These are phyloP conservation scores for Annulohypoxylon nitens DNA, from an alignment of 495 filamentous ascomycete species.

Conservation along the genomic window DNA sequence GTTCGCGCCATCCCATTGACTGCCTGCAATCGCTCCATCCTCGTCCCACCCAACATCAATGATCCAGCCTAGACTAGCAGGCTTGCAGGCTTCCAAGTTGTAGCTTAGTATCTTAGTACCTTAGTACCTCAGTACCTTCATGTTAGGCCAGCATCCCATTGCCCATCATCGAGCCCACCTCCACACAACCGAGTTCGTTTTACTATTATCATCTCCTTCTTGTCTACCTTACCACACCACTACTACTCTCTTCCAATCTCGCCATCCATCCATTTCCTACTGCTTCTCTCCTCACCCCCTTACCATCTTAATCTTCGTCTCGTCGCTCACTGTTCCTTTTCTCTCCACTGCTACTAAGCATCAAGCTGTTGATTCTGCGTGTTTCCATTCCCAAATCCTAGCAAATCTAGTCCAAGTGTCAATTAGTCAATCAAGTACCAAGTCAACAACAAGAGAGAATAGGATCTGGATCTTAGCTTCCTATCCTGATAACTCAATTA, in stretches of 20 bases:
- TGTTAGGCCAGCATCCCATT: background rate
- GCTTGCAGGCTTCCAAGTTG: too few species aligned
- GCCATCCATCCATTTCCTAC: conserved; percentile 50
- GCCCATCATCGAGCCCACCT: conserved; percentile 44
- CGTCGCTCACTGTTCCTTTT: conserved; percentile 52
- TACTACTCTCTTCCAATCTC: conserved; percentile 14
- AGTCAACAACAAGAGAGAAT: conserved; percentile 34
- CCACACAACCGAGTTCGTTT: conserved; percentile 43
- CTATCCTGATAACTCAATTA: conserved; percentile 49
- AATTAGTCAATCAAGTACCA: conserved; percentile 9
- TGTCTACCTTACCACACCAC: conserved; percentile 3
- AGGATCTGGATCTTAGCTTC: conserved; percentile 48
- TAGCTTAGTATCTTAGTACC: background rate
- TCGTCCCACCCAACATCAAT: conserved; percentile 45
- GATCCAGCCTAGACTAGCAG: background rate
- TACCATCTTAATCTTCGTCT: conserved; percentile 51
- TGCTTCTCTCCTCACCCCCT: conserved; percentile 48
- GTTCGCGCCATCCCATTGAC: conserved; percentile 47
- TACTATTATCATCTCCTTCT: conserved; percentile 21
- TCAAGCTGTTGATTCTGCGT: conserved; percentile 43
- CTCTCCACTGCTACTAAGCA: conserved; percentile 29
- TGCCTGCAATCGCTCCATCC: conserved; percentile 53
- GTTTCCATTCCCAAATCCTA: conserved; percentile 38
- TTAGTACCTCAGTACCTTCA: conserved; percentile 1
- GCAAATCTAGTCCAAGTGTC: conserved; percentile 15